phyloP scores from a whole-genome alignment of 768 basidiomycete genomes.

The Russula lepida region DNA sequence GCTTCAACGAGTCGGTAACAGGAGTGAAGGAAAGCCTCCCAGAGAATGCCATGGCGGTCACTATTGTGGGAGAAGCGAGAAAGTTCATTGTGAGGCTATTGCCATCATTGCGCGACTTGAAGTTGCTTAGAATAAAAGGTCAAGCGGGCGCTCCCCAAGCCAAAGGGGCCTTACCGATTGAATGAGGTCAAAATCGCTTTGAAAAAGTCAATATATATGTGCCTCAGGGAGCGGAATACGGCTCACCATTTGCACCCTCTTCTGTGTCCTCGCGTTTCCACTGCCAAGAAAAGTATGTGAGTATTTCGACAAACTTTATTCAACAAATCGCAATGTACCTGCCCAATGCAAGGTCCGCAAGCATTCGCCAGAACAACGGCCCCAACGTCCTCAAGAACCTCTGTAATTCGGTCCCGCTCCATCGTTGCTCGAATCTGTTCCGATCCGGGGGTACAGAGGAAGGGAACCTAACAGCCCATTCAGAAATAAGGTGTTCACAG shows the following conservation, averaged over 20 bases:
- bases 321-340: constrained; percentile 37
- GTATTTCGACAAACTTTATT: not conserved
- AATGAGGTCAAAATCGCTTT: constrained; percentile 93
- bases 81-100: constrained; percentile 96
- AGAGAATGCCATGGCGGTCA: constrained; percentile 96
- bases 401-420: constrained; percentile 86
- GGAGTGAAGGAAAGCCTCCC: constrained; percentile 94
- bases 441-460: constrained; percentile 83
- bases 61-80: constrained; percentile 91
- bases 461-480: constrained; percentile 52
- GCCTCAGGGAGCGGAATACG: not conserved
- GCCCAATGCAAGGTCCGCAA: constrained; percentile 97
- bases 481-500: not conserved
- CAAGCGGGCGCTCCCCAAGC: not conserved
- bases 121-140: constrained; percentile 42
- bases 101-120: constrained; percentile 95
- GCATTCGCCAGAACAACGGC: constrained; percentile 94
- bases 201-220: constrained; percentile 3
- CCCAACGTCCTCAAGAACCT: constrained; percentile 78
- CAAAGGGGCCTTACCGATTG: constrained; percentile 53
- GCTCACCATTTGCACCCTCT: constrained; percentile 80
- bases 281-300: constrained; percentile 29
- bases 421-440: constrained; percentile 98
- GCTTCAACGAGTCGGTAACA: constrained; percentile 58
- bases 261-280: constrained; percentile 91